These are phyloP conservation scores for Entomortierella lignicola DNA, from an alignment of 192 early-diverging fungal genomes.

Conservation along the genomic window DNA sequence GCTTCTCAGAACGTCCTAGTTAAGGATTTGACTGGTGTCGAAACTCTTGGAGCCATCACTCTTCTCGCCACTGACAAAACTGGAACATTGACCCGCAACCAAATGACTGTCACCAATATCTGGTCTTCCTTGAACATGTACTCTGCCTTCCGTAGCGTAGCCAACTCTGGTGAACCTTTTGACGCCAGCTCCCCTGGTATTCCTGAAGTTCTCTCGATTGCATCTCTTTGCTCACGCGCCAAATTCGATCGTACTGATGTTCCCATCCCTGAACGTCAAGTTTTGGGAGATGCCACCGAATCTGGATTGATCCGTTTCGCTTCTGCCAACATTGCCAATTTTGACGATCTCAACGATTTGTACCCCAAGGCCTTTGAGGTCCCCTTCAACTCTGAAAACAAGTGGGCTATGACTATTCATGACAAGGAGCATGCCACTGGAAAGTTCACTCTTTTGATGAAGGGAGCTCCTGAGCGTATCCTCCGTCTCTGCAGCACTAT, in stretches of 20 bases:
- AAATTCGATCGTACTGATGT: constrained; percentile 92
- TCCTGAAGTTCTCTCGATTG: constrained; percentile 82
- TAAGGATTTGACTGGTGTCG: constrained; percentile 96
- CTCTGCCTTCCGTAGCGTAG: constrained; percentile 59
- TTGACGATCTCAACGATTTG: constrained; percentile 73
- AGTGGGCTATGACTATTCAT: constrained; percentile 95
- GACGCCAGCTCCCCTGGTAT: constrained; percentile 68
- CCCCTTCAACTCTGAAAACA: constrained; percentile 96
- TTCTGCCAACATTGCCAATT: constrained; percentile 73
- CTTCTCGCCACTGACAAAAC: constrained; percentile 98
- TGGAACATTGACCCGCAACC: constrained; percentile 95
- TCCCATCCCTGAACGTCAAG: constrained; percentile 81
- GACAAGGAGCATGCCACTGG: constrained; percentile 76
- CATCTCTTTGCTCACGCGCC: constrained; percentile 86
- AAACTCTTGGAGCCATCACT: constrained; percentile 97
- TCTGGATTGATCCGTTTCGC: constrained; percentile 90
- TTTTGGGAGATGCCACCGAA: constrained; percentile 96
- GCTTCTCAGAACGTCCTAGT: constrained; percentile 89
- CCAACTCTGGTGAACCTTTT: constrained; percentile 59
- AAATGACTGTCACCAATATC: constrained; percentile 95
- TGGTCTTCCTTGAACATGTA: constrained; percentile 85
- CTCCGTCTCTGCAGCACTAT: constrained; percentile 85
- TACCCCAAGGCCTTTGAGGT: constrained; percentile 95
- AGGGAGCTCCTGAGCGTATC: constrained; percentile 97
- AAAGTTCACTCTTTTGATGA: constrained; percentile 83